Percentiles rank a stretch among this genome's conserved stretches.
These are phyloP conservation scores for Cyclotella baltica DNA, from an alignment of 108 stramenopile species.

Conservation along the genomic window DNA sequence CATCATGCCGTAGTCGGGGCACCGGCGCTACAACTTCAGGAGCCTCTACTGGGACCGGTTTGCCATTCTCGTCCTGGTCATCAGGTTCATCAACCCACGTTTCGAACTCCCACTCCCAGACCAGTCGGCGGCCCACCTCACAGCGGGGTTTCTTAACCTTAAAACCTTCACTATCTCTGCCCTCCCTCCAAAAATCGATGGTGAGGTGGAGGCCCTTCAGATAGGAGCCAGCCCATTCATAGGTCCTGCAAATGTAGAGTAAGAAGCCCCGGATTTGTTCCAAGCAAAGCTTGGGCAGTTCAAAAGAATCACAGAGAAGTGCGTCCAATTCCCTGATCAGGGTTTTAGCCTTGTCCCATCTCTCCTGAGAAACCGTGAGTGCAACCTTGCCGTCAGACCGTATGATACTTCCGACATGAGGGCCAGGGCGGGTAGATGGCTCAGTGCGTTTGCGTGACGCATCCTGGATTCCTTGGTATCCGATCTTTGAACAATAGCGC, in stretches of 20 bases:
- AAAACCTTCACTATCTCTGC: constrained; percentile 44
- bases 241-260: constrained; percentile 51
- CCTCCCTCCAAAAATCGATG: constrained; percentile 43
- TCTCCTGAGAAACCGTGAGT: not conserved
- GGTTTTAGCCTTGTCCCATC: not conserved
- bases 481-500: not conserved
- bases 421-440: not conserved
- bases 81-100: not conserved
- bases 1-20: not conserved
- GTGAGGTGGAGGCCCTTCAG: constrained; percentile 62
- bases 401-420: not conserved
- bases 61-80: not conserved
- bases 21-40: not conserved
- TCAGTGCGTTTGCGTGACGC: not conserved
- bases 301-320: not conserved
- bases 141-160: not conserved
- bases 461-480: not conserved
- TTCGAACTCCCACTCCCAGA: constrained; percentile 27
- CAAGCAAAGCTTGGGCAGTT: not conserved
- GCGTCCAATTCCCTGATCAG: not conserved
- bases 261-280: constrained; percentile 48
- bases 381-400: not conserved
- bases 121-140: not conserved
- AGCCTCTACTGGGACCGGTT: not conserved
- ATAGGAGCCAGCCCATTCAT: constrained; percentile 44